Percentiles rank a stretch among this genome's conserved stretches.
These are phyloP conservation scores for Hygrocybe coccinea DNA, from an alignment of 768 basidiomycete species.

Conservation along the genomic window DNA sequence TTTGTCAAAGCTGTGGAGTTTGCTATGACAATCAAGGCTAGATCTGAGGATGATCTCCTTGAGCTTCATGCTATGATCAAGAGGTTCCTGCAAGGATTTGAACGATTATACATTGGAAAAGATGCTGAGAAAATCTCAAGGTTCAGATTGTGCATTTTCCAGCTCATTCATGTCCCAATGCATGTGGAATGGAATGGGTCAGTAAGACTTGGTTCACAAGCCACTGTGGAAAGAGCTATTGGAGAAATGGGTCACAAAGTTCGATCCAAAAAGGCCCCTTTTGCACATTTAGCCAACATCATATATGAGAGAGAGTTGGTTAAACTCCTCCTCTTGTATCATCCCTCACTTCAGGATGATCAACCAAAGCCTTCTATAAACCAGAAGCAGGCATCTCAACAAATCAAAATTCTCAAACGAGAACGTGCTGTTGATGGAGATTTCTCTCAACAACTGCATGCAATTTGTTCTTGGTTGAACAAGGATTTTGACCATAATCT, in stretches of 20 bases:
- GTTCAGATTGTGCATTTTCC: slow-evolving; percentile 28
- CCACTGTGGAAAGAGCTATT: slow-evolving; percentile 26
- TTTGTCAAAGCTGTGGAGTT: slow-evolving; percentile 26
- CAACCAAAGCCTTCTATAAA: too few species aligned
- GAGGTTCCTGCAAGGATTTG: slow-evolving; percentile 23
- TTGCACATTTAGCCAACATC: slow-evolving; percentile 28
- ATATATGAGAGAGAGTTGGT: slow-evolving; percentile 21
- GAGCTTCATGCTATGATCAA: slow-evolving; percentile 19
- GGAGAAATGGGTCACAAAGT: slow-evolving; percentile 28
- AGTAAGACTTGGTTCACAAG: slow-evolving; percentile 30
- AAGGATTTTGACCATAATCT: too few species aligned
- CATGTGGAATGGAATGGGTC: slow-evolving; percentile 36
- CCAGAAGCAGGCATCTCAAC: too few species aligned
- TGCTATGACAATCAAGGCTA: slow-evolving; percentile 25
- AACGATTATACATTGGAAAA: slow-evolving; percentile 21
- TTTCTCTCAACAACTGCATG: too few species aligned
- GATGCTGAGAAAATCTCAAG: slow-evolving; percentile 24
- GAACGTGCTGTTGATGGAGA: too few species aligned
- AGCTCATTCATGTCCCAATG: slow-evolving; percentile 31
- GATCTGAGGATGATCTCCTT: slow-evolving; percentile 16
- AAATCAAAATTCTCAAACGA: too few species aligned
- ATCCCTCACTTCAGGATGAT: slow-evolving; percentile 12
- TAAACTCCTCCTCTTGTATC: slow-evolving; percentile 19
- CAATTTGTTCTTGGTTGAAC: too few species aligned
- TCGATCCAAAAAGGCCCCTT: slow-evolving; percentile 27